Evolutionary conservation across 225 moss, liverwort and hornwort species (phyloP).

Genomic region (Thuidium tamariscinum): DNA sequence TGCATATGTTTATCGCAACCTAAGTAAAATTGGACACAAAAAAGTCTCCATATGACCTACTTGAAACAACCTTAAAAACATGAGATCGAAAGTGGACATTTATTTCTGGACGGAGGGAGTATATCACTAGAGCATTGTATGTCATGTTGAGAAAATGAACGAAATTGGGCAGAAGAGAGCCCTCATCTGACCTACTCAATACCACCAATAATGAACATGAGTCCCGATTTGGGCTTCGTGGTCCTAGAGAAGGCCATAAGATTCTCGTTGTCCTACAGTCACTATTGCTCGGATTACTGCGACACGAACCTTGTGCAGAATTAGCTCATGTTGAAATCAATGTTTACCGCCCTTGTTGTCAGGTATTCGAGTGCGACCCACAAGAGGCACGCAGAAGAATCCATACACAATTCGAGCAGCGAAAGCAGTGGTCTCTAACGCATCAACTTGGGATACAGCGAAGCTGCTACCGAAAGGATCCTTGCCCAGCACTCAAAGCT

Average conservation of each 20-base stretch:
- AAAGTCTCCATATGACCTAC: not conserved
- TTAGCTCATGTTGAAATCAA: not conserved
- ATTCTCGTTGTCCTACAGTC: not conserved
- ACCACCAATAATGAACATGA: not conserved
- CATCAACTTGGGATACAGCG: slow-evolving; percentile 75
- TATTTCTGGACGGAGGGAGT: not conserved
- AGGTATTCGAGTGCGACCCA: slow-evolving; percentile 46
- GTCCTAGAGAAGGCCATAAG: not conserved
- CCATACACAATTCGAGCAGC: slow-evolving; percentile 37
- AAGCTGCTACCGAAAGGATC: slow-evolving; percentile 34
- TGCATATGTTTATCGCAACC: not conserved
- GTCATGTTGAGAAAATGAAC: not conserved
- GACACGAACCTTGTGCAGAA: not conserved
- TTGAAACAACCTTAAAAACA: not conserved
- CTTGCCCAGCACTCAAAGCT: slow-evolving; percentile 1
- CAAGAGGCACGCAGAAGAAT: slow-evolving; percentile 35
- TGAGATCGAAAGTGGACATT: not conserved
- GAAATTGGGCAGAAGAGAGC: not conserved
- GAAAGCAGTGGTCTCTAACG: slow-evolving; percentile 72
- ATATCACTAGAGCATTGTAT: not conserved
- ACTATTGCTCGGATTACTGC: not conserved
- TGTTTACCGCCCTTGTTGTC: not conserved
- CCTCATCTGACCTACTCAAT: not conserved
- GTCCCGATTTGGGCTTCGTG: not conserved
- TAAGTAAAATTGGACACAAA: not conserved